Evolutionary conservation across 192 early-diverging fungal genomes (phyloP), one percentile per base, ranked within the genome.

Genomic region (Coemansia nantahalensis): DNA sequence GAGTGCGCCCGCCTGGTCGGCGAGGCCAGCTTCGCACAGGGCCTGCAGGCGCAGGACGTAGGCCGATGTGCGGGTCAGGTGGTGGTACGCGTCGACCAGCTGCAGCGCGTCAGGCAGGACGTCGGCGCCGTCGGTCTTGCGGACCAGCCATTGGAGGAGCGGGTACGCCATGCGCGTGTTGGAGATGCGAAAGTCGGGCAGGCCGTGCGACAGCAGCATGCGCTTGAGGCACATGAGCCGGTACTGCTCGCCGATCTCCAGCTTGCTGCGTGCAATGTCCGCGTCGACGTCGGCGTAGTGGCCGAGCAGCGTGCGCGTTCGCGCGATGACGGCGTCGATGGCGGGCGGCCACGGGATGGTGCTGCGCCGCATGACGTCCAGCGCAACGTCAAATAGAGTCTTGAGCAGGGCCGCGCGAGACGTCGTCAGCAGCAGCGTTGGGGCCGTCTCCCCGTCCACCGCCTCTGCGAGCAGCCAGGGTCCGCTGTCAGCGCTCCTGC

Each of bases 341-440:
- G 51, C 63, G 0, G 53, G 30, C 6, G 79, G 75, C 88, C 88
- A 88, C 5, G 86, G 86, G 24, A 90, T 72, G 2, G 71, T 68
- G 21, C 81, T 81, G 35, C 81, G 66, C 42, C 81, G 68, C 80
- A 87, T 84, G 11, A 82, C 48, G 30, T 86, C 86, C 23, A 88
- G 53, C n/a, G 79, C 43, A 11, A 86, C 28, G 31, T 51, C 67
- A 17, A 44, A 51, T 41, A 51, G 52, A n/a, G 67, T 62, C 16
- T 34, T 42, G 21, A 62, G 52, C 32, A 47, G 34, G 31, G 41
- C 26, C 2, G 46, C 26, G 16, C 63, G 55, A 31, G 50, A 45
- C 3, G 50, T 42, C 9, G 63, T 59, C 23, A 59, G 50, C 8
- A 55, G 57, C 26, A 28, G 7, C 42, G 39, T 39, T 26, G 18